phyloP scores from a whole-genome alignment of 129 eudicot genomes.

The Sambucus nigra region DNA sequence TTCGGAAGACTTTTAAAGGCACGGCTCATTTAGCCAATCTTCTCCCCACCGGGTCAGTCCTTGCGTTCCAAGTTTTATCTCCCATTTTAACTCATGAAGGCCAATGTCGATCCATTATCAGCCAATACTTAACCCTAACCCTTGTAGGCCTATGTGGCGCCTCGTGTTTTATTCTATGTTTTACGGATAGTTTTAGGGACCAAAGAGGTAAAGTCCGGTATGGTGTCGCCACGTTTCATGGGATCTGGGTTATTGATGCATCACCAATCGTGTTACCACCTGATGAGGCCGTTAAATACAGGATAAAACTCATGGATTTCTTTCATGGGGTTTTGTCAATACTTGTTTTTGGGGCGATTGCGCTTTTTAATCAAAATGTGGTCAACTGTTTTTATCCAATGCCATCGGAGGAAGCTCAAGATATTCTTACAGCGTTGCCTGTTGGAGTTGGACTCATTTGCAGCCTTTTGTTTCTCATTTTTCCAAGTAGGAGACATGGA shows the following conservation, averaged over 20 bases:
- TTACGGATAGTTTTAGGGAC: conserved; percentile 63
- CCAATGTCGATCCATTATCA: conserved; percentile 34
- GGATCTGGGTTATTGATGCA: conserved; percentile 64
- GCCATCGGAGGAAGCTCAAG: conserved; percentile 41
- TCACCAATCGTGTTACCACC: conserved; percentile 14
- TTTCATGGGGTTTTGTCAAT: conserved; percentile 57
- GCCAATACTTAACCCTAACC: conserved; percentile 23
- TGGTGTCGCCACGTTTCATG: conserved; percentile 49
- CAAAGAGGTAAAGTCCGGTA: conserved; percentile 56
- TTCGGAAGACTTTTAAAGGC: conserved; percentile 42
- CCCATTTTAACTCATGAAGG: conserved; percentile 62
- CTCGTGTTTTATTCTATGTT: conserved; percentile 49
- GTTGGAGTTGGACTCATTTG: conserved; percentile 53
- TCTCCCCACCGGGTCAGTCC: conserved; percentile 83
- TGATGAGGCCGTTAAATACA: conserved; percentile 27
- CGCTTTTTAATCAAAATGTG: conserved; percentile 51
- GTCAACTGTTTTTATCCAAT: conserved; percentile 54
- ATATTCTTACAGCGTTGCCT: conserved; percentile 43
- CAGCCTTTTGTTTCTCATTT: conserved; percentile 41
- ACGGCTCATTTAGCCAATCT: conserved; percentile 62
- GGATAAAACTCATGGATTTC: conserved; percentile 38
- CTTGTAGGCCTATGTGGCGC: conserved; percentile 41
- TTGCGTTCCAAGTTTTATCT: conserved; percentile 42
- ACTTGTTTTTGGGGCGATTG: conserved; percentile 54
- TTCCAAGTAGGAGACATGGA: conserved; percentile 63